Evolutionary conservation across 1,139 yeast species (phyloP), one percentile per base, ranked within the genome.

Genomic region (Suhomyces maxii): DNA sequence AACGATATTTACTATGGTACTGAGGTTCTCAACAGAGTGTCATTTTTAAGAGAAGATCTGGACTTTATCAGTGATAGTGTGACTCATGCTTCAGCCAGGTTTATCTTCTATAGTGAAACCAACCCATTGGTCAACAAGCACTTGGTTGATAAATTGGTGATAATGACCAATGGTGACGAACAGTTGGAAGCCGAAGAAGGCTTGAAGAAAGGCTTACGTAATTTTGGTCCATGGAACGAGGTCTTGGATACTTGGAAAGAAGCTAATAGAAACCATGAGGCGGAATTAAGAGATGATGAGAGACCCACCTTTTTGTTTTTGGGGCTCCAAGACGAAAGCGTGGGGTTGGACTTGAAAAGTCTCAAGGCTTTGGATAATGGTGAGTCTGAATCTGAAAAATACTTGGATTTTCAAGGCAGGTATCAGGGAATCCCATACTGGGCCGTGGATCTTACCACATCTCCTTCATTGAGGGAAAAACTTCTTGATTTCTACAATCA

Each of bases 341-440:
- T 68, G 7, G 76, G 73, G 9, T 57, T 64, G 42, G 67, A 68
- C 50, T 53, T 73, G 42, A 57, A 58, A 44, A 49, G 55, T 10
- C 58, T 71, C 45, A 70, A 69, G 54, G 58, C 60, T 26, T 56
- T 53, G 14, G 72, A 68, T 36, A 53, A 50, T 12, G 53, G 51
- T 10, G 42, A 31, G n/a, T 28, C 31, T 28, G 46, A 39, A 8
- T 56, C 53, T 25, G 76, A 71, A 46, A 62, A 61, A 41, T 73
- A 65, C 51, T 63, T 75, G 49, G 76, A 69, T 52, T 70, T 65
- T 56, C 72, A 77, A 48, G 77, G 78, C 26, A 64, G 73, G 38
- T 86, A 86, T 61, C 71, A 71, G 42, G 97, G 97, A 5, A 75
- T 77, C 4, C 90, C 97, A 1, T 81, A 82, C 56, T 90, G 80